phyloP scores from a whole-genome alignment of 1,284 basidiomycete species.

The Trichosporon sp. region DNA sequence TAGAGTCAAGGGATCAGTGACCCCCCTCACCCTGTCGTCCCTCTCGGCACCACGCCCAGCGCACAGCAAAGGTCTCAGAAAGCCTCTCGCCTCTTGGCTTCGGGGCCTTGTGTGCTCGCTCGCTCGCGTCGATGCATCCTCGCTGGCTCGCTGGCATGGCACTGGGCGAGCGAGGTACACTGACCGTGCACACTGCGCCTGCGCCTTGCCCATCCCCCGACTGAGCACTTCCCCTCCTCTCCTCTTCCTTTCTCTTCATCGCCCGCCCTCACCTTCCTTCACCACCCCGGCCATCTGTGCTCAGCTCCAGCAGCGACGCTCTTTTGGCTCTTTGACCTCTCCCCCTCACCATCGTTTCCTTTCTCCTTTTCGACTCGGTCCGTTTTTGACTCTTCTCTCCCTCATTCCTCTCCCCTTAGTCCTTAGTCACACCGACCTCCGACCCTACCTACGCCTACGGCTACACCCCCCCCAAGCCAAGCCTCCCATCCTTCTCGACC shows the following conservation, averaged over 20 bases:
- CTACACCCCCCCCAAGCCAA: neutral
- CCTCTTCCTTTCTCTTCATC: slow-evolving; percentile 2
- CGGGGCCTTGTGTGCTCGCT: neutral
- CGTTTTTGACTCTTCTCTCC: neutral
- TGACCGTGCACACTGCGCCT: neutral
- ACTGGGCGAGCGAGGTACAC: neutral
- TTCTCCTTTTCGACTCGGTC: neutral
- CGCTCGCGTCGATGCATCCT: neutral
- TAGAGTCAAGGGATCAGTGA: neutral
- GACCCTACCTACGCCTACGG: neutral
- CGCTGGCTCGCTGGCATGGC: neutral
- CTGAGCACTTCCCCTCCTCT: neutral
- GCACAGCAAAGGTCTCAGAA: too few relatives aligned
- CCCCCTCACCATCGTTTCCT: slow-evolving; percentile 2
- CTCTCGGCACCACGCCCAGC: neutral
- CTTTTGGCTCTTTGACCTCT: slow-evolving; percentile 1
- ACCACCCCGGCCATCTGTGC: neutral
- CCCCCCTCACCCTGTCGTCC: neutral
- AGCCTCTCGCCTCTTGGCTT: neutral
- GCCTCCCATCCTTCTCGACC: neutral
- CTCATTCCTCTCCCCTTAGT: neutral
- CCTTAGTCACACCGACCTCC: slow-evolving; percentile 10
- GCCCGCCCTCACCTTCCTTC: neutral
- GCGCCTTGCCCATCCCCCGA: neutral
- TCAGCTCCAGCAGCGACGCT: slow-evolving; percentile 3